Evolutionary conservation across 2,329 filamentous ascomycete genomes (phyloP), one percentile per base, ranked within the genome.

Genomic region (Colletotrichum tanaceti): DNA sequence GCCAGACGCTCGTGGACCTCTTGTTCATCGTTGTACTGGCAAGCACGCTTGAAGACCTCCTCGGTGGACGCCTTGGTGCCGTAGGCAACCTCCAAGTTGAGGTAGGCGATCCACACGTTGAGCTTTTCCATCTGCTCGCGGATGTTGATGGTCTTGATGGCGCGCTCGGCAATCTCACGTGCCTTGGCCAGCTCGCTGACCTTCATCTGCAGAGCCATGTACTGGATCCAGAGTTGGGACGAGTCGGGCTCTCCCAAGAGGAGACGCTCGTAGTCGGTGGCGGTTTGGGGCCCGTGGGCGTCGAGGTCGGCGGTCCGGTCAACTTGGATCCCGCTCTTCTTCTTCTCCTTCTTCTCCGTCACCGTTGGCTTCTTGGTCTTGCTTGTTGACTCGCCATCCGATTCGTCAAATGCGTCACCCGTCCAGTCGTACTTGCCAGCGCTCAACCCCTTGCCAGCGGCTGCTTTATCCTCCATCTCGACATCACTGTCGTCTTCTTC

Each of bases 121-220:
- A 97, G 84, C 81, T 98, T 98, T 81, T 98, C 96, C 3, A 90
- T 89, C 77, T 97, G 92, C 77, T 98, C 94, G 32, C 93, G 89
- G 70, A 97, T 93, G 79, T 93, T 92, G 82, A 99, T 98, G 18
- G 92, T 97, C 76, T 91, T 90, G 71, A 98, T 87, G 20, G 96
- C 96, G 70, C 96, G 91, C 80, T 98, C 92, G 2, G 93, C 94
- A 68, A 98, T 91, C 72, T 95, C 92, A 57, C 95, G 90, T 14
- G 96, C 94, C 80, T 94, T 96, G 70, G 91, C 89, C 22, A 97
- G 85, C 80, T 99, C 96, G 76, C 93, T 93, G 60, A 97, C 88
- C 77, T 97, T 91, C 79, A 98, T 90, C 80, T 98, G 93, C 86
- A 97, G 97, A n/a, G 94, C 94, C 93, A 99, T 98, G 82, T 99